A percentile compares a stretch with the other conserved stretches of the same genome.
phyloP scores from a whole-genome alignment of 371 early-diverging fungal genomes.

The Funneliformis caledonium region DNA sequence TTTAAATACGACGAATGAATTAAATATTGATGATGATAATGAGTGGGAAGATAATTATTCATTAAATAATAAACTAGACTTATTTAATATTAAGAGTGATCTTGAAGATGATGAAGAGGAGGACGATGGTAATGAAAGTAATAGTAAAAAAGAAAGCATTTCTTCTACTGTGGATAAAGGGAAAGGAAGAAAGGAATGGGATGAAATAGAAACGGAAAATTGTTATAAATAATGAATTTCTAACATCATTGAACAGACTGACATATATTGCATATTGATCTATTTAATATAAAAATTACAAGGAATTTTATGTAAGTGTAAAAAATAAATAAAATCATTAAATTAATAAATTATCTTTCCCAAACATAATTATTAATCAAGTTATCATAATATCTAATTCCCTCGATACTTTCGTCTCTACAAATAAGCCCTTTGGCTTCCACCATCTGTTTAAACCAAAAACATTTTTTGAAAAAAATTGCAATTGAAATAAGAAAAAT shows the following conservation, averaged over 20 bases:
- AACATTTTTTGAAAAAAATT: conserved; percentile 4
- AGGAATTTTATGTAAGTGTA: neutral
- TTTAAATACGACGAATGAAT: neutral
- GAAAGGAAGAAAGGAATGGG: no score
- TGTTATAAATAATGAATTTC: no score
- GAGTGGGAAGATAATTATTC: neutral
- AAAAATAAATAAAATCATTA: neutral
- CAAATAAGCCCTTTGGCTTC: conserved; percentile 81
- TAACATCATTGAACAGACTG: neutral
- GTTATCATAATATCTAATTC: conserved; percentile 83
- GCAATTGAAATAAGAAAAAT: conserved; percentile 4
- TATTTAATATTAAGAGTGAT: neutral
- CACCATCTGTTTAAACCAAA: conserved; percentile 58
- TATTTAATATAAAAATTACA: no score
- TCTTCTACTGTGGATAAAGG: neutral
- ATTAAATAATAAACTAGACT: neutral
- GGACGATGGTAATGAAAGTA: neutral
- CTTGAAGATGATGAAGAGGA: neutral
- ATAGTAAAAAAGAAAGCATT: neutral
- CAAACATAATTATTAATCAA: conserved; percentile 46
- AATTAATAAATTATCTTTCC: neutral
- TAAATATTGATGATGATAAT: neutral
- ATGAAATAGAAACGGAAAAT: neutral
- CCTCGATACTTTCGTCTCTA: conserved; percentile 85
- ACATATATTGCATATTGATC: neutral